These are phyloP conservation scores for Artomyces pyxidatus DNA, from an alignment of 768 basidiomycete genomes.

Conservation along the genomic window DNA sequence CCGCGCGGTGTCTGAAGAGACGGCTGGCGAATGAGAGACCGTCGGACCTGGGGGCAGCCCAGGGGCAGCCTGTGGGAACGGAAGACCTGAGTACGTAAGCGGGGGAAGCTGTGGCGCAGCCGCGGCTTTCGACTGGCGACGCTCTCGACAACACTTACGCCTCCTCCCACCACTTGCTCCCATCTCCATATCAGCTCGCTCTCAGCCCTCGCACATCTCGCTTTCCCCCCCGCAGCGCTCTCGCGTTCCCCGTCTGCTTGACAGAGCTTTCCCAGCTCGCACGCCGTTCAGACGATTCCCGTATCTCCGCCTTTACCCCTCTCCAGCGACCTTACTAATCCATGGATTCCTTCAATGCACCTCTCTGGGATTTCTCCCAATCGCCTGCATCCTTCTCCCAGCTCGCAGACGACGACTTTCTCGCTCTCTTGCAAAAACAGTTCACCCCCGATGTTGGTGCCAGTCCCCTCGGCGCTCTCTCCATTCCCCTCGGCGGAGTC, in stretches of 20 bases:
- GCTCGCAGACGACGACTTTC: constrained; percentile 68
- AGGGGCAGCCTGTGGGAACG: not conserved
- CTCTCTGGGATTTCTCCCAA: constrained; percentile 56
- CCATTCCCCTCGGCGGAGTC: constrained; percentile 34
- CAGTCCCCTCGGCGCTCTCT: constrained; percentile 15
- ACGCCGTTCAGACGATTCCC: not conserved
- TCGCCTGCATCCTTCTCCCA: constrained; percentile 49
- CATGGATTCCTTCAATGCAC: constrained; percentile 45
- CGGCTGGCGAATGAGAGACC: not conserved
- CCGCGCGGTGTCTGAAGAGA: too few relatives aligned
- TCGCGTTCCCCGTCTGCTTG: not conserved
- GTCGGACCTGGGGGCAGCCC: not conserved
- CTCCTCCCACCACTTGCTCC: constrained; percentile 1
- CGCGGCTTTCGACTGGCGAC: not conserved
- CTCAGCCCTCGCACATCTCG: not conserved
- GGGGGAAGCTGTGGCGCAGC: not conserved
- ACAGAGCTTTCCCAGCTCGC: not conserved
- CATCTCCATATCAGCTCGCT: not conserved
- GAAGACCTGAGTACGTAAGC: not conserved
- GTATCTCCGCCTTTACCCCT: not conserved
- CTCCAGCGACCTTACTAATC: constrained; percentile 2
- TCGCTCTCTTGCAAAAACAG: constrained; percentile 71
- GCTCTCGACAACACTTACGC: not conserved
- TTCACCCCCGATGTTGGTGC: constrained; percentile 34
- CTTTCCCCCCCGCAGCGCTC: not conserved